Base-by-base conservation (phyloP, 1,284 basidiomycete species). In the Kalmanozyma brasiliensis region DNA sequence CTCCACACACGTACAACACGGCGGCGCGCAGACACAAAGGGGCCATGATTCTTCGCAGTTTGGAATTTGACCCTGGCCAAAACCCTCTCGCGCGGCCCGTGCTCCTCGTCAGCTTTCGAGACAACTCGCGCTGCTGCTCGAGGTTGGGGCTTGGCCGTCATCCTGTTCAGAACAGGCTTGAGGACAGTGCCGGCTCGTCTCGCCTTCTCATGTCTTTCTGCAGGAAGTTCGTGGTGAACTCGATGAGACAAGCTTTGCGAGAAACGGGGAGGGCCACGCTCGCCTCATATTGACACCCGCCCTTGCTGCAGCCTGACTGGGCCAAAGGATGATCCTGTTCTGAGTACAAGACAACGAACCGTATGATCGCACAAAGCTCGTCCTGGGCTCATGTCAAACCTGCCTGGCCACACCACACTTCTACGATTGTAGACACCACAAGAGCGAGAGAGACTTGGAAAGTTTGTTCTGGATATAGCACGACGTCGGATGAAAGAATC, bases 381-480 rank as follows among this genome's bases (percentile, higher is more conserved):
- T 13, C 16, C 20, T 30, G 11, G 3, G 14, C 20, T 17, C 19
- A 8, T 42, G 10, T 30, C 10, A 20, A 19, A 17, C 10, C 32
- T 17, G 17, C n/a, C 29, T 30, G 19, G 29, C 32, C 16, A 32
- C 3, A 1, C 13, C 33, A 32, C 33, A n/a, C 24, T 2, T 13
- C 46, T n/a, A n/a, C n/a, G n/a, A n/a, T n/a, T n/a, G n/a, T n/a
- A n/a, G n/a, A n/a, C n/a, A n/a, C n/a, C n/a, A 20, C 17, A 34
- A 33, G 37, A 22, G n/a, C n/a, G n/a, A n/a, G n/a, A n/a, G n/a
- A 24, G 52, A 55, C 44, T 59, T 55, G 51, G 51, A 38, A 57
- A 62, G 52, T 47, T 52, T 57, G 52, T 61, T 62, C 58, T 61
- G 64, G 64, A 67, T 67, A 67, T 67, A 73, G 66, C 69, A 65